Base-by-base conservation (phyloP, 176 grass and related monocot genomes). In the Hyparrhenia diplandra region DNA sequence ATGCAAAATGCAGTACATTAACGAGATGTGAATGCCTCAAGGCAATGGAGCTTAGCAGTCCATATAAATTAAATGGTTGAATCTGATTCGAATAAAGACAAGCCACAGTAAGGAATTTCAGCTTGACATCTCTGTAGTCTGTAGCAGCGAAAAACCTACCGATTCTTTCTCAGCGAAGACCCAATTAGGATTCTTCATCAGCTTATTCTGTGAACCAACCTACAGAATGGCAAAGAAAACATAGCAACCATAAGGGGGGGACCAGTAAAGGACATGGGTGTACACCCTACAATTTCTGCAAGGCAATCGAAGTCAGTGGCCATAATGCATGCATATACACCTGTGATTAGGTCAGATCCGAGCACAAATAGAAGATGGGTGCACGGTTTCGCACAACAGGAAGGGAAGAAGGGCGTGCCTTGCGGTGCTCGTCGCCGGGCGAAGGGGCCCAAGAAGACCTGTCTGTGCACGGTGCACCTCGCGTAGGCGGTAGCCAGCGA, bases 1-100 rank as follows among this genome's bases (percentile, higher is more conserved):
- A 30, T 43, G 36, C 55, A 60, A 51, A 45, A 82, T 40, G 78
- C 63, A 81, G 55, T 60, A 41, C 67, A 60, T 37, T 75, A 75
- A 16, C 24, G n/a, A 69, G 47, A 69, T 87, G 39, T 69, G 24
- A 73, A 28, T 20, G 32, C n/a, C 68, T 71, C 35, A 42, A 18
- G 11, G 4, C 13, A 72, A 72, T 62, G 20, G 37, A 82, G 62
- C 24, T 24, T 34, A 25, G 27, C 20, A n/a, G 54, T 29, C 68
- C 11, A 3, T 30, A 67, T 2, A 60, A 75, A 60, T 25, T n/a
- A n/a, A n/a, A n/a, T n/a, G 34, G 57, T 41, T 20, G 43, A 34
- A 72, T 49, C 62, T 2, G n/a, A 75, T 42, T 62, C 8, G 21
- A 31, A 85, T 18, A 40, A 13, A 85, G 23, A 31, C 12, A 64